These are phyloP conservation scores for Rhizodiscina lignyota DNA, from an alignment of 495 filamentous ascomycete genomes.

Conservation along the genomic window DNA sequence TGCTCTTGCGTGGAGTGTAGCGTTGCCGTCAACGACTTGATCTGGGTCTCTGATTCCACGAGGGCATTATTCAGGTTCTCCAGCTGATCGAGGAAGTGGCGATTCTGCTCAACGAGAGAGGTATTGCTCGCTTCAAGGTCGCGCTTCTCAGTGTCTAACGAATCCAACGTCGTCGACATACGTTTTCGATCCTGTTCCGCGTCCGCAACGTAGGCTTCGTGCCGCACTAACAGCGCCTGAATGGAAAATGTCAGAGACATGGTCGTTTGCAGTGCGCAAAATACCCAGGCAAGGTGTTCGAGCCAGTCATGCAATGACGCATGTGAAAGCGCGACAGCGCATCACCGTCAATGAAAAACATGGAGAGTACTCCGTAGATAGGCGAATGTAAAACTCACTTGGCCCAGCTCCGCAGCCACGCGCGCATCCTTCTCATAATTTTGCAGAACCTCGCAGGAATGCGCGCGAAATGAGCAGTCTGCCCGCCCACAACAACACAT, in stretches of 20 bases:
- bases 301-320: background rate
- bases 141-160: constrained; percentile 60
- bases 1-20: constrained; percentile 63
- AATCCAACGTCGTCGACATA: constrained; percentile 52
- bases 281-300: background rate
- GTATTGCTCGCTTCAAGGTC: constrained; percentile 59
- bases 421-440: constrained; percentile 74
- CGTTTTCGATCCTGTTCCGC: constrained; percentile 64
- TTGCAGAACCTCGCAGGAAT: constrained; percentile 55
- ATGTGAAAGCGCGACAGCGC: background rate
- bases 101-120: constrained; percentile 62
- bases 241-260: constrained; percentile 52
- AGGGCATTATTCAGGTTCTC: constrained; percentile 64
- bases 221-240: constrained; percentile 77
- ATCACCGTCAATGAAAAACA: background rate
- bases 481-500: too few relatives aligned
- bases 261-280: background rate
- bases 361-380: too few relatives aligned
- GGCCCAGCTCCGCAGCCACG: constrained; percentile 69
- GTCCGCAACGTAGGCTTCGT: constrained; percentile 85
- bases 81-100: constrained; percentile 58
- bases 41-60: constrained; percentile 55
- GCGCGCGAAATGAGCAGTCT: too few relatives aligned
- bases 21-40: constrained; percentile 51
- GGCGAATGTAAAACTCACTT: constrained; percentile 43